A percentile compares a stretch with the other conserved stretches of the same genome.
Evolutionary conservation across 108 stramenopile genomes (phyloP).

Genomic region (Cyclotella atomus): DNA sequence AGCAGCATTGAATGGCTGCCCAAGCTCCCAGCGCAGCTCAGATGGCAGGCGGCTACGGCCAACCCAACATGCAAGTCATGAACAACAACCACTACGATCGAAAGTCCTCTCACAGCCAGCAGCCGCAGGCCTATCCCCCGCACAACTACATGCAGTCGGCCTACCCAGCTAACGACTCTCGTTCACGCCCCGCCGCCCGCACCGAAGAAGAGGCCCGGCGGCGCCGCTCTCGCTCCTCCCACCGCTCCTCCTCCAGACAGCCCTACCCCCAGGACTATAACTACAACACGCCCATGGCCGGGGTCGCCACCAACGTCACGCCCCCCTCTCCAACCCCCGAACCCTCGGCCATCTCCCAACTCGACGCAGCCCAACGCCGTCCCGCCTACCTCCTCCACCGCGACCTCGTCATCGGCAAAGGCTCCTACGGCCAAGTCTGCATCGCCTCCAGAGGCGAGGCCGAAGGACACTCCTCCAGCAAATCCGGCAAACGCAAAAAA

Average conservation of each 20-base stretch:
- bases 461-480: constrained; percentile 62
- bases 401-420: constrained; percentile 90
- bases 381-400: constrained; percentile 90
- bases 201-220: constrained; percentile 20
- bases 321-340: constrained; percentile 30
- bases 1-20: constrained; percentile 17
- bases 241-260: constrained; percentile 12
- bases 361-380: constrained; percentile 62
- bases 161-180: constrained; percentile 8
- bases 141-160: constrained; percentile 16
- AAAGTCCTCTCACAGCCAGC: constrained; percentile 6
- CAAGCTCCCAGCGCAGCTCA: not conserved
- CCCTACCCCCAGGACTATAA: constrained; percentile 11
- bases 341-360: constrained; percentile 20
- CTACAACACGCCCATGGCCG: constrained; percentile 9
- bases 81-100: constrained; percentile 17
- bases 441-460: constrained; percentile 88
- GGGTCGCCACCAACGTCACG: constrained; percentile 28
- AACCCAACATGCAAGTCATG: constrained; percentile 38
- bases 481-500: constrained; percentile 85
- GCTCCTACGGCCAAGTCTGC: constrained; percentile 92
- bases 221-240: constrained; percentile 17
- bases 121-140: constrained; percentile 10
- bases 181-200: constrained; percentile 7
- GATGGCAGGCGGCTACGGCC: constrained; percentile 17